These are phyloP conservation scores for Fusarium torulosum DNA, from an alignment of 2,329 filamentous ascomycete genomes.

Conservation along the genomic window DNA sequence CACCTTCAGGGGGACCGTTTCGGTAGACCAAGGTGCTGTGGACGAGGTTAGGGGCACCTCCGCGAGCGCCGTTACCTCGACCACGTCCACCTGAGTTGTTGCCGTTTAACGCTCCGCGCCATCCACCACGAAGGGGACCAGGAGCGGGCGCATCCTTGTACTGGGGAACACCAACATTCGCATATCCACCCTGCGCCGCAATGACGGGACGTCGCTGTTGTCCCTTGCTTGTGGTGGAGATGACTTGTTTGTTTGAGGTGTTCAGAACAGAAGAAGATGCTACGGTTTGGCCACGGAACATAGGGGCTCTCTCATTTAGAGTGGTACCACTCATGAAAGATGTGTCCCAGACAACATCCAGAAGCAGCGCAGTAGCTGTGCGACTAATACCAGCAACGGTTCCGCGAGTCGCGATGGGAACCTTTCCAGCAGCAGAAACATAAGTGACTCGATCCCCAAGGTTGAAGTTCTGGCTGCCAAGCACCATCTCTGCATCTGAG, in stretches of 20 bases:
- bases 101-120: constrained; percentile 68
- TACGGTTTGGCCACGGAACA: constrained; percentile 95
- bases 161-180: constrained; percentile 72
- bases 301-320: constrained; percentile 87
- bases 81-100: constrained; percentile 57
- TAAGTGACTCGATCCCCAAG: constrained; percentile 95
- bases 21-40: constrained; percentile 68
- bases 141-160: constrained; percentile 69
- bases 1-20: constrained; percentile 52
- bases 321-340: constrained; percentile 98
- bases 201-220: constrained; percentile 64
- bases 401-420: constrained; percentile 90
- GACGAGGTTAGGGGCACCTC: constrained; percentile 59
- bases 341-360: constrained; percentile 93
- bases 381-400: constrained; percentile 96
- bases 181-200: constrained; percentile 64
- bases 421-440: constrained; percentile 90
- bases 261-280: constrained; percentile 90
- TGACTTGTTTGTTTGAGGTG: constrained; percentile 82
- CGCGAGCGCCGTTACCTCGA: constrained; percentile 53
- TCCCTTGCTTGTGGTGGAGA: constrained; percentile 70
- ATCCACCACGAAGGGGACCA: constrained; percentile 66
- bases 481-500: constrained; percentile 92
- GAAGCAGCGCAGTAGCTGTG: constrained; percentile 82
- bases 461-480: constrained; percentile 84